Conservation (phyloP, 2,329 filamentous ascomycete genomes). For the Colletotrichum lindemuthianum region DNA sequence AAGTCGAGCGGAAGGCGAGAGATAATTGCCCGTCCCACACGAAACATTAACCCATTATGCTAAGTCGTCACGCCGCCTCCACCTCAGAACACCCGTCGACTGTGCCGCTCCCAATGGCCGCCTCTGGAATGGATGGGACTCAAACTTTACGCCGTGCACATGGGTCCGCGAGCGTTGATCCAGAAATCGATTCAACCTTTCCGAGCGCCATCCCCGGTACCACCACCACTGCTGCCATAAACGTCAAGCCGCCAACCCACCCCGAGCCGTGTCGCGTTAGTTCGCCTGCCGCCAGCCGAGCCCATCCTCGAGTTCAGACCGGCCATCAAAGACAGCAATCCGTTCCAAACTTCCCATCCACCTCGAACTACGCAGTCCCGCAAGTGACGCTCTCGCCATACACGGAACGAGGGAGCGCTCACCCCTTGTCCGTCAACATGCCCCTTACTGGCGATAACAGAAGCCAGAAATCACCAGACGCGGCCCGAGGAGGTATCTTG, state of each 20-base stretch:
- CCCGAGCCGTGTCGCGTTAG: slow-evolving; percentile 22
- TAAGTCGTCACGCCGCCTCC: slow-evolving; percentile 44
- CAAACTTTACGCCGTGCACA: slow-evolving; percentile 30
- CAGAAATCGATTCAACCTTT: slow-evolving; percentile 17
- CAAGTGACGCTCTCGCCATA: slow-evolving; percentile 37
- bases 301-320: slow-evolving; percentile 17
- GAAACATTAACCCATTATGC: slow-evolving; percentile 52
- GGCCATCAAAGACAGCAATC: slow-evolving; percentile 48
- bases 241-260: slow-evolving; percentile 32
- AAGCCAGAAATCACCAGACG: slow-evolving; percentile 40
- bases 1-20: slow-evolving; percentile 20
- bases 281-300: slow-evolving; percentile 17
- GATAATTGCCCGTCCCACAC: slow-evolving; percentile 40
- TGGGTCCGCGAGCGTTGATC: slow-evolving; percentile 24
- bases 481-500: slow-evolving; percentile 42
- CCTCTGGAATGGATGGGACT: slow-evolving; percentile 31
- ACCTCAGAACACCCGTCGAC: slow-evolving; percentile 40
- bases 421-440: slow-evolving; percentile 48
- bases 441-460: slow-evolving; percentile 54
- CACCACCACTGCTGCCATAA: slow-evolving; percentile 17
- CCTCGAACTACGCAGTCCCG: slow-evolving; percentile 20
- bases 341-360: slow-evolving; percentile 47
- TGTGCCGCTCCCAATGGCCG: slow-evolving; percentile 34
- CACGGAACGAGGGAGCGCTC: slow-evolving; percentile 40
- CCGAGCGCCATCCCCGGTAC: slow-evolving; percentile 17